Percentiles rank a stretch among this genome's conserved stretches.
Evolutionary conservation across 805 yeast genomes (phyloP).

Genomic region (Metschnikowia vanudenii): DNA sequence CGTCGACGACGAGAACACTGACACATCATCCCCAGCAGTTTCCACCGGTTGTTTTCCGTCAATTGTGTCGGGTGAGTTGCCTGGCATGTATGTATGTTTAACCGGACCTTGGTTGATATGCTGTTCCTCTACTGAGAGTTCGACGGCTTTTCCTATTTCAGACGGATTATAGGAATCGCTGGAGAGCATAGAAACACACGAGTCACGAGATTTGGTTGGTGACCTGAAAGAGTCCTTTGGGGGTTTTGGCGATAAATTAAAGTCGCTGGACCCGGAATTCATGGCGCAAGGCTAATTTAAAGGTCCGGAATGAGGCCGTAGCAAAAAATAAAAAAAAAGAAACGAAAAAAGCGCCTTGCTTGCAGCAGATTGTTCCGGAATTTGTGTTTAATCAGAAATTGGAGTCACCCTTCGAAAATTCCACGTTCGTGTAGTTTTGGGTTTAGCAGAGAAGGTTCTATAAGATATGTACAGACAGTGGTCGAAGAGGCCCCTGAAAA

Average conservation of each 20-base stretch:
- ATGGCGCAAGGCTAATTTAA: background rate
- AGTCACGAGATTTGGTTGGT: conserved; percentile 8
- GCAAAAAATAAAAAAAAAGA: no score
- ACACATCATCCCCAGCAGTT: conserved; percentile 13
- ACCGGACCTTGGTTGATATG: conserved; percentile 10
- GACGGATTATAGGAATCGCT: conserved; percentile 20
- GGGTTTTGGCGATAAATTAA: background rate
- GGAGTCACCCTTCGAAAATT: no score
- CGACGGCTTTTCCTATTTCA: conserved; percentile 24
- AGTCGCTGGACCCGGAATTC: conserved; percentile 1
- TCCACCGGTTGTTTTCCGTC: background rate
- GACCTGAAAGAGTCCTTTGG: conserved; percentile 1
- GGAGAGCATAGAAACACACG: conserved; percentile 12
- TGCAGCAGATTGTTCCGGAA: no score
- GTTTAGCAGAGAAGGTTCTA: no score
- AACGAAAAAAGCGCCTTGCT: no score
- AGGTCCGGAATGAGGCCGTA: no score
- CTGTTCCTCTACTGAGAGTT: conserved; percentile 12
- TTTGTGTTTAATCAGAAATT: no score
- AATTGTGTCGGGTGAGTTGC: background rate
- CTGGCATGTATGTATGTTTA: conserved; percentile 14
- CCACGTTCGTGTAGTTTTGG: no score
- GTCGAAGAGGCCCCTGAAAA: background rate
- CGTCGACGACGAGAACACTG: conserved; percentile 16
- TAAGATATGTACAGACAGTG: no score